These are phyloP conservation scores for Mycena capillaripes DNA, from an alignment of 768 basidiomycete genomes.

Conservation along the genomic window DNA sequence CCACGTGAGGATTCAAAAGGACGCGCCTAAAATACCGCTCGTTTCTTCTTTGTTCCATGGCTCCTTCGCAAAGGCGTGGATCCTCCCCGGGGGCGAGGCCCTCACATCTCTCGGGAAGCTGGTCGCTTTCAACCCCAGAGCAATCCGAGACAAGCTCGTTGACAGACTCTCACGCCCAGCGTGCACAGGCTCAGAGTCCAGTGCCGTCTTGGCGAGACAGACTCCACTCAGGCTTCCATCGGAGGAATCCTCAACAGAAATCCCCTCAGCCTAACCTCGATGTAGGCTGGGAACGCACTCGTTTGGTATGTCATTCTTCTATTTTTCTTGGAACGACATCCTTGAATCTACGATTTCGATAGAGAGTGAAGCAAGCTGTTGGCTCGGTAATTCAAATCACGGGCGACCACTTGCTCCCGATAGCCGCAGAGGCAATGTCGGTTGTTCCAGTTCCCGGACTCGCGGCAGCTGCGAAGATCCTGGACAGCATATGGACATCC, in stretches of 20 bases:
- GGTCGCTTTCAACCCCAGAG: background rate
- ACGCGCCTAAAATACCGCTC: background rate
- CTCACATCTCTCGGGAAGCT: background rate
- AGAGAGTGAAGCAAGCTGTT: constrained; percentile 11
- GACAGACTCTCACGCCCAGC: background rate
- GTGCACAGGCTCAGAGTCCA: background rate
- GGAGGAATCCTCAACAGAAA: background rate
- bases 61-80: background rate
- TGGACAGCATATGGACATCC: constrained; percentile 27
- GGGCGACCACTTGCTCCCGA: constrained; percentile 16
- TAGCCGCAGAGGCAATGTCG: constrained; percentile 5
- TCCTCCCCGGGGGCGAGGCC: constrained; percentile 11
- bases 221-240: background rate
- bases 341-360: background rate
- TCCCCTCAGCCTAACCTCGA: background rate
- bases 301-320: background rate
- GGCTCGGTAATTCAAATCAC: constrained; percentile 6
- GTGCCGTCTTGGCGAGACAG: background rate
- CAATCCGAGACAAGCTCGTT: constrained; percentile 3
- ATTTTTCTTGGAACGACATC: background rate
- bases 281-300: constrained; percentile 19
- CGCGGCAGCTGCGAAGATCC: constrained; percentile 17
- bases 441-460: constrained; percentile 17
- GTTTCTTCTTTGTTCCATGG: background rate
- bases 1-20: too few species aligned